Base-by-base conservation (phyloP, 139 green algal species). In the Nannochloris sp. region DNA sequence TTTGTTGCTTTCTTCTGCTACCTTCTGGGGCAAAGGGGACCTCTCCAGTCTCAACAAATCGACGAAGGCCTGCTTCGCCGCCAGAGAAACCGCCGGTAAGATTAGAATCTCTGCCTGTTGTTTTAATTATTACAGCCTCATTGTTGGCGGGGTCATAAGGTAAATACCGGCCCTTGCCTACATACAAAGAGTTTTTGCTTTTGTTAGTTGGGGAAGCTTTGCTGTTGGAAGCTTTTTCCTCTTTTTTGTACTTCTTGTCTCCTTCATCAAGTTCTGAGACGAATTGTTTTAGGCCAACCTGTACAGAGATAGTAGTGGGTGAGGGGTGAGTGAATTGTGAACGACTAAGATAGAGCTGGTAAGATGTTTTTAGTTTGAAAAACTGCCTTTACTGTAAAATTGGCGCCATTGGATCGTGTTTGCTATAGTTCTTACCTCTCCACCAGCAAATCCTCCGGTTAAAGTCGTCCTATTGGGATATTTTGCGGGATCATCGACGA, bases 371-470 rank as follows among this genome's bases (percentile, higher is more conserved):
- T n/a, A n/a, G n/a, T n/a, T n/a, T n/a, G n/a, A n/a, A n/a, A n/a
- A n/a, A n/a, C n/a, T n/a, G n/a, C n/a, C n/a, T n/a, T n/a, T n/a
- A n/a, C n/a, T n/a, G n/a, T n/a, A n/a, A n/a, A n/a, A n/a, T n/a
- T n/a, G n/a, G n/a, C n/a, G n/a, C n/a, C n/a, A n/a, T n/a, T n/a
- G n/a, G n/a, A n/a, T n/a, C n/a, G n/a, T n/a, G n/a, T n/a, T n/a
- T n/a, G n/a, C n/a, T 29, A 14, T 51, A 5, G 29, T 6, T 25
- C 85, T 85, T 42, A 60, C 39, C 81, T 96, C 89, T 19, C 89
- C 89, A 32, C 86, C 89, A 5, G 89, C 89, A 83, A 95, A 96
- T 24, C 89, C 89, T 33, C 89, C 89, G 1, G 84, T 87, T 3
- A 87, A 30, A 25, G 25, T 0, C 24, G 35, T 65, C 15, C 64